These are phyloP conservation scores for Epichloe aotearoae DNA, from an alignment of 2,329 filamentous ascomycete species.

Conservation along the genomic window DNA sequence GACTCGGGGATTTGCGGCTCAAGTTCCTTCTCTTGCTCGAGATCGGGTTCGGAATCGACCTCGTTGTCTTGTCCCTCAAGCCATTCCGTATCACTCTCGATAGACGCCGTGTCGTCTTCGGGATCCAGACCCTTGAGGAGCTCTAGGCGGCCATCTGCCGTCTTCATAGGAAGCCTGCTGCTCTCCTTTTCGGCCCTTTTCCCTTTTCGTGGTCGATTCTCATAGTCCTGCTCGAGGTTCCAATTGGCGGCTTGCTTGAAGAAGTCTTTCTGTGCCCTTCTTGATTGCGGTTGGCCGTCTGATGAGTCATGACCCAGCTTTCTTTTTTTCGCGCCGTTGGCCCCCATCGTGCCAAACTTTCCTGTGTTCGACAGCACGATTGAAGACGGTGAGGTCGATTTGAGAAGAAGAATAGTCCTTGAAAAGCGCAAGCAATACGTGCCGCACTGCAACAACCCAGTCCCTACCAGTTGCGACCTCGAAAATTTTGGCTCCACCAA, in stretches of 20 bases:
- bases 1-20: conserved; percentile 56
- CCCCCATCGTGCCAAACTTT: conserved; percentile 24
- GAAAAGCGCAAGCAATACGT: background rate
- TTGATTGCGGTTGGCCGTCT: conserved; percentile 29
- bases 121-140: conserved; percentile 41
- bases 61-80: conserved; percentile 47
- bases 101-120: conserved; percentile 46
- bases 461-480: background rate
- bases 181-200: conserved; percentile 60
- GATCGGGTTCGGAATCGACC: conserved; percentile 34
- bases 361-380: background rate
- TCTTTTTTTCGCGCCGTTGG: conserved; percentile 40
- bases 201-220: conserved; percentile 63
- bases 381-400: background rate
- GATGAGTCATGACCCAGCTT: conserved; percentile 41
- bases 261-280: conserved; percentile 47
- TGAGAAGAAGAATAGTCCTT: background rate
- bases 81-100: conserved; percentile 49
- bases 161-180: conserved; percentile 75
- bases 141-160: conserved; percentile 60
- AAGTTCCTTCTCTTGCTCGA: conserved; percentile 25
- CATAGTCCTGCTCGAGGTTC: conserved; percentile 89
- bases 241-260: conserved; percentile 66
- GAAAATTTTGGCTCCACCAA: conserved; percentile 11
- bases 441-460: background rate